These are phyloP conservation scores for Penicillium crystallinum DNA, from an alignment of 495 filamentous ascomycete genomes.

Conservation along the genomic window DNA sequence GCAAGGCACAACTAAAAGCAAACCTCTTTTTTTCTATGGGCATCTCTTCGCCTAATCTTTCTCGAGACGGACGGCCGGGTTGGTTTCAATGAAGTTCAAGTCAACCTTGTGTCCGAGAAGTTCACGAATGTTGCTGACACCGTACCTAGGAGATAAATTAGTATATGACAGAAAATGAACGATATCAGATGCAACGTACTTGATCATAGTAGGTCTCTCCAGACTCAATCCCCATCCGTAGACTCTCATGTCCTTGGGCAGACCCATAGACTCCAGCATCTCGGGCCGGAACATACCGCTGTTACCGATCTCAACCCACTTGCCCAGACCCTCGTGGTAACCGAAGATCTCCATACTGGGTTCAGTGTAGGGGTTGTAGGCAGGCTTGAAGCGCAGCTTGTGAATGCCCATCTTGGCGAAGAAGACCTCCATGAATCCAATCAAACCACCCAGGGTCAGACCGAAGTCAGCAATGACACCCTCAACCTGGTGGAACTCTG, in stretches of 20 bases:
- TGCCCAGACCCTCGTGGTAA: slow-evolving; percentile 81
- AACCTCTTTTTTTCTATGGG: slow-evolving; percentile 19
- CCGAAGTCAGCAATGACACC: slow-evolving; percentile 96
- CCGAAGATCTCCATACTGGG: slow-evolving; percentile 96
- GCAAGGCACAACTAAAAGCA: slow-evolving; percentile 21
- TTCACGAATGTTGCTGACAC: slow-evolving; percentile 78
- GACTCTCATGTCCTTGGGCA: slow-evolving; percentile 80
- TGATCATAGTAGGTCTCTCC: slow-evolving; percentile 97
- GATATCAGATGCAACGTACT: slow-evolving; percentile 42
- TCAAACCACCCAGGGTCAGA: slow-evolving; percentile 83
- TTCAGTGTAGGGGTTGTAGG: slow-evolving; percentile 99
- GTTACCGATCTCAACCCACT: slow-evolving; percentile 96
- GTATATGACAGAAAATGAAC: background rate
- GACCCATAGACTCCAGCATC: slow-evolving; percentile 86
- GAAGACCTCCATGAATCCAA: slow-evolving; percentile 96
- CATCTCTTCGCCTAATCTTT: slow-evolving; percentile 49
- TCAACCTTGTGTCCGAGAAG: slow-evolving; percentile 82
- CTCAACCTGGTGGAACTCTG: slow-evolving; percentile 98
- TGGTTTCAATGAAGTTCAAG: slow-evolving; percentile 72
- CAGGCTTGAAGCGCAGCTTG: slow-evolving; percentile 86
- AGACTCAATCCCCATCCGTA: slow-evolving; percentile 89
- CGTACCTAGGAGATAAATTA: slow-evolving; percentile 48
- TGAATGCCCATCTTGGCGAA: slow-evolving; percentile 93
- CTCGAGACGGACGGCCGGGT: slow-evolving; percentile 77
- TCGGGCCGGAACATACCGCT: slow-evolving; percentile 97